phyloP scores from a whole-genome alignment of 352 stramenopile species.

The Phytophthora fragariae region DNA sequence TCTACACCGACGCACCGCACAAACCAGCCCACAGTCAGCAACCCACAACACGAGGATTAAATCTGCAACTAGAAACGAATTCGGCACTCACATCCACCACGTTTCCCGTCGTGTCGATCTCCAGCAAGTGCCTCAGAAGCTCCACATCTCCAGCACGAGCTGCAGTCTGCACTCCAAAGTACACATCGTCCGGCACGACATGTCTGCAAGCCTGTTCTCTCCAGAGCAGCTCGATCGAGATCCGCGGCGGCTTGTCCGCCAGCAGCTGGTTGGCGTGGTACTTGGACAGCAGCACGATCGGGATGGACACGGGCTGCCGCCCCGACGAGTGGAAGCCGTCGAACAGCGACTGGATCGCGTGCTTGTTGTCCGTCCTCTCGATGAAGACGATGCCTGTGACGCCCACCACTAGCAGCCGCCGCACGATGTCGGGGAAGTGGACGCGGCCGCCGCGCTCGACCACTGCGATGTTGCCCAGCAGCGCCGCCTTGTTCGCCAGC shows the following conservation, averaged over 20 bases:
- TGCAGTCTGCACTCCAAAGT: conserved; percentile 77
- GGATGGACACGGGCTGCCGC: conserved; percentile 73
- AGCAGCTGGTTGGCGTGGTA: conserved; percentile 81
- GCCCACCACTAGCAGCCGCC: conserved; percentile 66
- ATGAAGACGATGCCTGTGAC: conserved; percentile 83
- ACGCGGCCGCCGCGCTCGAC: conserved; percentile 81
- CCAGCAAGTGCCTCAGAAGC: conserved; percentile 75
- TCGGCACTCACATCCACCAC: conserved; percentile 59
- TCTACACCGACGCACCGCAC: conserved; percentile 44
- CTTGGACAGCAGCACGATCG: conserved; percentile 82
- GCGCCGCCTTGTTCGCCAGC: conserved; percentile 61
- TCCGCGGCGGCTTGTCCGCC: conserved; percentile 53
- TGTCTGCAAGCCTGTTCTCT: conserved; percentile 74
- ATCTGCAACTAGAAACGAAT: neutral
- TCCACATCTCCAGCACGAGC: conserved; percentile 78
- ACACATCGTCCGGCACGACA: conserved; percentile 74
- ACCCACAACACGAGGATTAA: neutral
- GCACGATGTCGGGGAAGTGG: conserved; percentile 88
- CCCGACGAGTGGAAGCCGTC: conserved; percentile 90
- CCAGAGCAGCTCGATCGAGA: conserved; percentile 78
- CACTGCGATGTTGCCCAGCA: conserved; percentile 76
- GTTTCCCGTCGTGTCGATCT: conserved; percentile 67
- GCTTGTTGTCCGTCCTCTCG: conserved; percentile 63
- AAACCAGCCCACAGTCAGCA: conserved; percentile 15
- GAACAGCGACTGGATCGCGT: conserved; percentile 78